Percentiles rank a stretch among this genome's conserved stretches.
phyloP scores from a whole-genome alignment of 306 rosid species.

The Trifolium pratense region DNA sequence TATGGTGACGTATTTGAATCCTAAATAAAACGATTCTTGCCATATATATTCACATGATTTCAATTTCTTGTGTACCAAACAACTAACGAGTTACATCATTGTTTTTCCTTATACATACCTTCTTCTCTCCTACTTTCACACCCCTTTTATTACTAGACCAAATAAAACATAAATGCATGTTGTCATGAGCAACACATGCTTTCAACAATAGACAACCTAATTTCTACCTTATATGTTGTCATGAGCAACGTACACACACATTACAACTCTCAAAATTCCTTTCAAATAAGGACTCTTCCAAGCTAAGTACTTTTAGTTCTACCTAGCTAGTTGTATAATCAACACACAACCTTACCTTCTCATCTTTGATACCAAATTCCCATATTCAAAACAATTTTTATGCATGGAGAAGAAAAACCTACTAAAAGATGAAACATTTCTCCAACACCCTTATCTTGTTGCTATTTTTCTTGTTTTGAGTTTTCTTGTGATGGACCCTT shows the following conservation, averaged over 20 bases:
- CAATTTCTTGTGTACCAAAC: background rate
- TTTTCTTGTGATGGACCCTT: constrained; percentile 83
- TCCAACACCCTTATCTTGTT: constrained; percentile 74
- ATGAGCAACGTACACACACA: constrained; percentile 51
- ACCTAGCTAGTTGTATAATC: constrained; percentile 27
- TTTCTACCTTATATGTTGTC: constrained; percentile 45
- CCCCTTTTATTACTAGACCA: background rate
- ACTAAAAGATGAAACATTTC: constrained; percentile 63
- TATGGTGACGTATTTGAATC: too few species aligned
- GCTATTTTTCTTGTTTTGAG: constrained; percentile 62
- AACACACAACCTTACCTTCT: background rate
- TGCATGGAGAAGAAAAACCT: constrained; percentile 74
- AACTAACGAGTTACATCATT: background rate
- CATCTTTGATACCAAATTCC: background rate
- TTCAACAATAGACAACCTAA: constrained; percentile 58
- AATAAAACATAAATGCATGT: background rate
- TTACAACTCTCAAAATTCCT: constrained; percentile 40
- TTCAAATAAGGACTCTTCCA: constrained; percentile 45
- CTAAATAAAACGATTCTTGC: too few species aligned
- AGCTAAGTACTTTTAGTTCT: constrained; percentile 35
- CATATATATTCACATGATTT: too few species aligned
- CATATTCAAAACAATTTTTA: constrained; percentile 13
- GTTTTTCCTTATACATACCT: background rate
- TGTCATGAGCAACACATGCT: constrained; percentile 26
- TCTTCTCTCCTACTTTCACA: background rate